Evolutionary conservation across 345 rosid genomes (phyloP).

Genomic region (Gossypium ekmanianum): DNA sequence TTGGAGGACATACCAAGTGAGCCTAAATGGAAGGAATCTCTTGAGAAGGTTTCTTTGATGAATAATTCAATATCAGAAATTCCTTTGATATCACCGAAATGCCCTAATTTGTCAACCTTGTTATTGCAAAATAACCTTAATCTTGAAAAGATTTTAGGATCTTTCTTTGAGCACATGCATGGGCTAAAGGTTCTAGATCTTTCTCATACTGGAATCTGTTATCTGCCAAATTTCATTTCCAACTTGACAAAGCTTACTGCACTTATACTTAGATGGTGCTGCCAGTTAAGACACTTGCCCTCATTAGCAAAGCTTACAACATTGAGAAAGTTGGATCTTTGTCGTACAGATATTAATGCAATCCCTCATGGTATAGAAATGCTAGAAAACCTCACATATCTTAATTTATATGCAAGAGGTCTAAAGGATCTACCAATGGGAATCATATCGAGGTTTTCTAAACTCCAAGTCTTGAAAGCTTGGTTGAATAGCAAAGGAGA

Average conservation of each 20-base stretch:
- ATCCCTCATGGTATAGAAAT: conserved; percentile 9
- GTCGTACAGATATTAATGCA: neutral
- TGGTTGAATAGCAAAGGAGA: neutral
- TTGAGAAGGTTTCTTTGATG: conserved; percentile 15
- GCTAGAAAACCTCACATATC: conserved; percentile 8
- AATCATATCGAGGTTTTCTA: neutral
- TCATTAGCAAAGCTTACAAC: neutral
- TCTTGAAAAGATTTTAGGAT: neutral
- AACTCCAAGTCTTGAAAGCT: neutral
- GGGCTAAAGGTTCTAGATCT: conserved; percentile 25
- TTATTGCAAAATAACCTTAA: neutral
- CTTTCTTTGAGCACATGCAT: conserved; percentile 14
- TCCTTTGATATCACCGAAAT: neutral
- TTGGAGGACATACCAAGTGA: neutral
- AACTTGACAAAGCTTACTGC: conserved; percentile 4
- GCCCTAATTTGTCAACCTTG: conserved; percentile 19
- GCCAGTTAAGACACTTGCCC: neutral
- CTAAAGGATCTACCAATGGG: neutral
- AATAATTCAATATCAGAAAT: conserved; percentile 1
- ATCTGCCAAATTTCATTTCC: conserved; percentile 16
- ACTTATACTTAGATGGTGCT: neutral
- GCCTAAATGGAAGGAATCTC: conserved; percentile 4
- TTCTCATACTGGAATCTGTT: neutral
- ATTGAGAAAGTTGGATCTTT: conserved; percentile 9
- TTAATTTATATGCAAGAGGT: neutral